Base-by-base conservation (phyloP, 176 grass and related monocot genomes). In the Oryza punctata region DNA sequence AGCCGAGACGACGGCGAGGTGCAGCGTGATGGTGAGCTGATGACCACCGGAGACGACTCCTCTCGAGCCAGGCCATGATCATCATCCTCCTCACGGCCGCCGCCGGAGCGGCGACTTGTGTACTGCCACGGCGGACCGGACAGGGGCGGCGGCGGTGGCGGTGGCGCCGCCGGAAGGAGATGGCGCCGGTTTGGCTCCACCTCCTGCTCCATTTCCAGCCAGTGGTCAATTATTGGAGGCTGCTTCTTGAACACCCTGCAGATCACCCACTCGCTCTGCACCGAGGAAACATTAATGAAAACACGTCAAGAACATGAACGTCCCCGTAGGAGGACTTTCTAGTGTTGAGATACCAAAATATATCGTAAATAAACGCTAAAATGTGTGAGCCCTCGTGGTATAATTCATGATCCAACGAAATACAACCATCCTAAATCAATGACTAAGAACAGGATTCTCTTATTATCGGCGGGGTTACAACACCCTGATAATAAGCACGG, bases 171-270 rank as follows among this genome's bases (percentile, higher is more conserved):
- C 32, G 64, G 33, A 70, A 44, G 73, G 64, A 30, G 65, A 43
- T 63, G 33, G 50, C 16, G 16, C 19, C 19, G 52, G 49, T 54
- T n/a, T n/a, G 16, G 18, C 52, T 49, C 70, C 45, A 9, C 23
- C 40, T 84, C 72, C 65, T 50, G 32, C 15, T 25, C 28, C 32
- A 77, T 63, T 73, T 52, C 26, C 63, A 33, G 3, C 33, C 28
- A n/a, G 52, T 57, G 6, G 10, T 75, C 69, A 16, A 59, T 54
- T 16, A 59, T 54, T 16, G 5, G 29, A 54, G 50, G 29, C 38
- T 81, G 76, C 72, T 79, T 84, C 77, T 18, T 54, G 69, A 87
- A 79, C 41, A 87, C 80, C 38, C 70, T 87, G 80, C 85, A 91
- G 18, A 87, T 83, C 12, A 91, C 85, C 85, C 89, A 80, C 40